Percentiles rank a stretch among this genome's conserved stretches.
phyloP scores from a whole-genome alignment of 176 grass and related monocot genomes.

The Rhynchospora tenuis region DNA sequence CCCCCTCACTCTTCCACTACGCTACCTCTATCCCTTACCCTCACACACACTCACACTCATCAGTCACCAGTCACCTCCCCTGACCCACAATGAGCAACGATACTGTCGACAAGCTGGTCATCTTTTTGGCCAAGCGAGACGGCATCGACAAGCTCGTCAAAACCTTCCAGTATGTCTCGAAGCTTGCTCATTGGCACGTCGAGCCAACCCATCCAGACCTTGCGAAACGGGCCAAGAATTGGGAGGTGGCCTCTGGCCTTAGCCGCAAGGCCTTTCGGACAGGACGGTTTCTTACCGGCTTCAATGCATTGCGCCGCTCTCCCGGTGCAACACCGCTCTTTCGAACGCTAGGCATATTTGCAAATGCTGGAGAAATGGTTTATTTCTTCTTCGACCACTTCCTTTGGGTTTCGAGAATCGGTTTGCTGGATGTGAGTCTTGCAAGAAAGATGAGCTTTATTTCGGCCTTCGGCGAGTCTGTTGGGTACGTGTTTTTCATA shows the following conservation, averaged over 20 bases:
- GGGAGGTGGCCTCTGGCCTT: slow-evolving; percentile 86
- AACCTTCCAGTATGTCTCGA: slow-evolving; percentile 98
- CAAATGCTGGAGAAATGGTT: slow-evolving; percentile 98
- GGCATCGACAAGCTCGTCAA: slow-evolving; percentile 99
- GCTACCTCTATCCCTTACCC: neutral
- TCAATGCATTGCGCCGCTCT: slow-evolving; percentile 64
- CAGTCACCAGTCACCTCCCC: neutral
- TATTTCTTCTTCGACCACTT: slow-evolving; percentile 99
- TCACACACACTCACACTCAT: neutral
- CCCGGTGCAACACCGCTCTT: slow-evolving; percentile 37
- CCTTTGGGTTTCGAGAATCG: slow-evolving; percentile 68
- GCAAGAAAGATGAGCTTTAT: slow-evolving; percentile 52
- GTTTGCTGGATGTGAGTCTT: slow-evolving; percentile 44
- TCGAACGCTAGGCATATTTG: slow-evolving; percentile 52
- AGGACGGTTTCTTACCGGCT: slow-evolving; percentile 67
- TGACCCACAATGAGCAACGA: slow-evolving; percentile 54
- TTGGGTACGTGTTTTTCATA: slow-evolving; percentile 89
- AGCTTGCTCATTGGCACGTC: slow-evolving; percentile 69
- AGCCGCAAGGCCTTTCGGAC: slow-evolving; percentile 93
- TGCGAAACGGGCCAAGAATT: slow-evolving; percentile 71
- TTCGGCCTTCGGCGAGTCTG: slow-evolving; percentile 73
- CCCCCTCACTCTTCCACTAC: neutral
- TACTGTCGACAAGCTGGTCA: slow-evolving; percentile 89
- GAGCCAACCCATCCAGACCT: slow-evolving; percentile 41
- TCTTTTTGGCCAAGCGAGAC: slow-evolving; percentile 96